Percentiles rank a stretch among this genome's conserved stretches.
Evolutionary conservation across 2,329 filamentous ascomycete species (phyloP).

Genomic region (Ophiostoma sp.): DNA sequence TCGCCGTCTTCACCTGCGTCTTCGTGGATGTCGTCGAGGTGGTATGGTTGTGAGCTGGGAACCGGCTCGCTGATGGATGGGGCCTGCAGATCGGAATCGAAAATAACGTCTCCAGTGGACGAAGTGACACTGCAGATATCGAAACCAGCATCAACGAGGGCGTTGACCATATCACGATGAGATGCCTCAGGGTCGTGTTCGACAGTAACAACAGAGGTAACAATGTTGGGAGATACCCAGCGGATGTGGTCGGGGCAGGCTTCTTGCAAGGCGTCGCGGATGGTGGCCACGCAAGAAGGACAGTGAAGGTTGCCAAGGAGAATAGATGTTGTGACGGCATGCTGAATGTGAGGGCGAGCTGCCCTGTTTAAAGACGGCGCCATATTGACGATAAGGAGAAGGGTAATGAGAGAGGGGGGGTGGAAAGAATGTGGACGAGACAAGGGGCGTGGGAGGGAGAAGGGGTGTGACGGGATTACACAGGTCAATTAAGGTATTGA

Average conservation of each 20-base stretch:
- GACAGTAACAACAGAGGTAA: constrained; percentile 63
- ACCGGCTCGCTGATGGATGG: background rate
- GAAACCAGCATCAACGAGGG: constrained; percentile 54
- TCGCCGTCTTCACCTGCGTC: constrained; percentile 12
- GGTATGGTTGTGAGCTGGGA: background rate
- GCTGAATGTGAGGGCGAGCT: constrained; percentile 15
- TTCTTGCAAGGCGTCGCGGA: constrained; percentile 53
- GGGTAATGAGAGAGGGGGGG: background rate
- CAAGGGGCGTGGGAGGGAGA: constrained; percentile 16
- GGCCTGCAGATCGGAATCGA: constrained; percentile 18
- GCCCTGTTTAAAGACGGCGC: constrained; percentile 29
- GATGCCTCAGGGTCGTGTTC: constrained; percentile 48
- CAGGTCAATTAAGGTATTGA: background rate
- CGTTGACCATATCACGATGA: constrained; percentile 39
- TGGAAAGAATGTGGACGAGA: background rate
- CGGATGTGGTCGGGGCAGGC: constrained; percentile 42
- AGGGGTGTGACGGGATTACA: constrained; percentile 11
- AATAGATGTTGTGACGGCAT: constrained; percentile 50
- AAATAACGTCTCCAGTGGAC: constrained; percentile 30
- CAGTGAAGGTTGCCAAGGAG: constrained; percentile 72
- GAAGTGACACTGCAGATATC: constrained; percentile 48
- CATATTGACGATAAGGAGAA: constrained; percentile 23
- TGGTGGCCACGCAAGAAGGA: constrained; percentile 64
- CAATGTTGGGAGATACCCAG: constrained; percentile 63
- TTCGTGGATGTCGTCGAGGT: constrained; percentile 2